A percentile compares a stretch with the other conserved stretches of the same genome.
These are phyloP conservation scores for Sarocladiaceae sp. DNA, from an alignment of 2,329 filamentous ascomycete species.

Conservation along the genomic window DNA sequence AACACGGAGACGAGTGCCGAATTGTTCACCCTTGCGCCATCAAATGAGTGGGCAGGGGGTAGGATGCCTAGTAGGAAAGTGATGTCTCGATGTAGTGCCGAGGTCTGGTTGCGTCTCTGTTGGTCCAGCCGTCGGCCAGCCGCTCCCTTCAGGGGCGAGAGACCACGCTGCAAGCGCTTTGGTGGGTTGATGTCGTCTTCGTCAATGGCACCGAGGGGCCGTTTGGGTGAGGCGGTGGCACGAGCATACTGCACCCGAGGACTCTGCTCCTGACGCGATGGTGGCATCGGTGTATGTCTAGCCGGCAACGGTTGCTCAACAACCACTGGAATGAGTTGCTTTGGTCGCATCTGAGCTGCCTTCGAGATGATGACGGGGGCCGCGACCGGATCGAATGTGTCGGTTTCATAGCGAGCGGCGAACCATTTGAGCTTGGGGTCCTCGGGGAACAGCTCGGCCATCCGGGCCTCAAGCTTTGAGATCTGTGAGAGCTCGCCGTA, in stretches of 20 bases:
- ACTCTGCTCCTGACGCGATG: constrained; percentile 30
- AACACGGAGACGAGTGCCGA: constrained; percentile 68
- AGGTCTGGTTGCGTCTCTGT: constrained; percentile 56
- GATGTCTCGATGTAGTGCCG: constrained; percentile 66
- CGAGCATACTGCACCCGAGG: constrained; percentile 43
- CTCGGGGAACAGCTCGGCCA: constrained; percentile 88
- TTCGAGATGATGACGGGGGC: constrained; percentile 82
- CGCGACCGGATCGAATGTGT: constrained; percentile 72
- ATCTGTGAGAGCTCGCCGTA: constrained; percentile 92
- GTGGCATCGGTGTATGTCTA: constrained; percentile 37
- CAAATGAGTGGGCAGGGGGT: constrained; percentile 66
- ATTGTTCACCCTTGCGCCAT: constrained; percentile 62
- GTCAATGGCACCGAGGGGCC: constrained; percentile 54
- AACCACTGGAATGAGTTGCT: constrained; percentile 41
- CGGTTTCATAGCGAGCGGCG: constrained; percentile 63
- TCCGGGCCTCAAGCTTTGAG: constrained; percentile 81
- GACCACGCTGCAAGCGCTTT: constrained; percentile 81
- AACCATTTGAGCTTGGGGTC: constrained; percentile 75
- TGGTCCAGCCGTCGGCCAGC: constrained; percentile 81
- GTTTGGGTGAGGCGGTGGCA: constrained; percentile 50
- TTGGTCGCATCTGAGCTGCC: constrained; percentile 66
- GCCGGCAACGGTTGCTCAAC: constrained; percentile 45
- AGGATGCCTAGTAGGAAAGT: constrained; percentile 65
- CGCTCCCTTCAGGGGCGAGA: constrained; percentile 86
- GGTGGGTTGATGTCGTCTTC: constrained; percentile 71